phyloP scores from a whole-genome alignment of 2,329 filamentous ascomycete species.

The Nemania serpens region DNA sequence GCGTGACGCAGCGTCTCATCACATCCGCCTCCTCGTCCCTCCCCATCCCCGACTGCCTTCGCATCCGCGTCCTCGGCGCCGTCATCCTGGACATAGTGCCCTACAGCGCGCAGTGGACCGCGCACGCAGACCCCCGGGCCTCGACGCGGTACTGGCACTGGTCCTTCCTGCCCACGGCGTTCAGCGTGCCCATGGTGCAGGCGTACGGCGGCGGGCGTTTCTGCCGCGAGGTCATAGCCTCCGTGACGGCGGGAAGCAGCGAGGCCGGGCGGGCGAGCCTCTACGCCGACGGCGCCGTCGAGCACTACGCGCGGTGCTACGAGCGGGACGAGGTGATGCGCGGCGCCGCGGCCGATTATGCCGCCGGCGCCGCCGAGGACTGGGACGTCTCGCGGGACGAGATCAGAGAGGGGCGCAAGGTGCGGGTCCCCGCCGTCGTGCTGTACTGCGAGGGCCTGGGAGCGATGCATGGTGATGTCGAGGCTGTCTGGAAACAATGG shows the following conservation, averaged over 20 bases:
- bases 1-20: slow-evolving; percentile 21
- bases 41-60: slow-evolving; percentile 1
- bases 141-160: slow-evolving; percentile 27
- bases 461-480: slow-evolving; percentile 16
- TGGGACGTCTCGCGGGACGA: slow-evolving; percentile 27
- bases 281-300: slow-evolving; percentile 21
- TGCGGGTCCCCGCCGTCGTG: slow-evolving; percentile 18
- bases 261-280: slow-evolving; percentile 13
- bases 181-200: slow-evolving; percentile 23
- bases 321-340: slow-evolving; percentile 23
- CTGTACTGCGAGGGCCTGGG: slow-evolving; percentile 21
- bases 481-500: slow-evolving; percentile 24
- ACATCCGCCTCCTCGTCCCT: slow-evolving; percentile 14
- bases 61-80: slow-evolving; percentile 21
- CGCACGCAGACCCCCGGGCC: slow-evolving; percentile 23
- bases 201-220: slow-evolving; percentile 24
- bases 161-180: slow-evolving; percentile 20
- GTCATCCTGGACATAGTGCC: slow-evolving; percentile 28
- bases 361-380: slow-evolving; percentile 27
- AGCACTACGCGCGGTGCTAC: slow-evolving; percentile 24
- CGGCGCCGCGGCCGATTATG: slow-evolving; percentile 26
- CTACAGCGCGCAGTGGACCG: slow-evolving; percentile 24
- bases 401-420: slow-evolving; percentile 10
- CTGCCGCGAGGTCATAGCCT: slow-evolving; percentile 19
- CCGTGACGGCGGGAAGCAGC: slow-evolving; percentile 4